Conservation (phyloP, 129 eudicot genomes). For the Artemisia annua region DNA sequence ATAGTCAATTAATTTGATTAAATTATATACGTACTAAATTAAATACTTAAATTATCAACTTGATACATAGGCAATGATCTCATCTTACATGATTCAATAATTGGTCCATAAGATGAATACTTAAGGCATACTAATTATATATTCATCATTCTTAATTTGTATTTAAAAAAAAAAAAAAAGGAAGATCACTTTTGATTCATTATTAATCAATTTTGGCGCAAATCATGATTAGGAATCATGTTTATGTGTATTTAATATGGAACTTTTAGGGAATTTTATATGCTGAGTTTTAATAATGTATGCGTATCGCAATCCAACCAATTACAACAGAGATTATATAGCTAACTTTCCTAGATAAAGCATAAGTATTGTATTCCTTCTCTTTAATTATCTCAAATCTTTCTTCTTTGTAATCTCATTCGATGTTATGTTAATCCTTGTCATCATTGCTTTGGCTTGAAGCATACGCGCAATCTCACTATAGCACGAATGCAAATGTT, state of each 20-base stretch:
- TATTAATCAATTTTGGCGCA: not conserved
- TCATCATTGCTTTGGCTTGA: slow-evolving; percentile 18
- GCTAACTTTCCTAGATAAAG: not conserved
- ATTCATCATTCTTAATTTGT: slow-evolving; percentile 4
- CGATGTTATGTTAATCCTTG: slow-evolving; percentile 10
- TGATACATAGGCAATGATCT: slow-evolving; percentile 14
- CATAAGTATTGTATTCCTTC: slow-evolving; percentile 23
- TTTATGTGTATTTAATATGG: slow-evolving; percentile 6
- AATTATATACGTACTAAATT: not conserved
- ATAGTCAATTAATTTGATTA: not conserved
- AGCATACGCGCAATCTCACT: not conserved
- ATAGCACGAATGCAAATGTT: not conserved
- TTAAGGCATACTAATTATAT: slow-evolving; percentile 20
- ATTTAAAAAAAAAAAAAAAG: slow-evolving; percentile 26
- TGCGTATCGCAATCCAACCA: slow-evolving; percentile 3
- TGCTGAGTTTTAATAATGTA: not conserved
- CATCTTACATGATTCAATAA: slow-evolving; percentile 8
- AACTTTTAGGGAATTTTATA: not conserved
- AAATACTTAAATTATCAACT: not conserved
- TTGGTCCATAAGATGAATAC: slow-evolving; percentile 15
- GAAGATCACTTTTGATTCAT: slow-evolving; percentile 32
- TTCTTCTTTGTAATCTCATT: slow-evolving; percentile 16
- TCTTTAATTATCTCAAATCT: slow-evolving; percentile 9
- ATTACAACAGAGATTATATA: slow-evolving; percentile 6
- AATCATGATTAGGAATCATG: slow-evolving; percentile 32